Conservation (phyloP, 305 asterid genomes). For the Fraxinus nigra region DNA sequence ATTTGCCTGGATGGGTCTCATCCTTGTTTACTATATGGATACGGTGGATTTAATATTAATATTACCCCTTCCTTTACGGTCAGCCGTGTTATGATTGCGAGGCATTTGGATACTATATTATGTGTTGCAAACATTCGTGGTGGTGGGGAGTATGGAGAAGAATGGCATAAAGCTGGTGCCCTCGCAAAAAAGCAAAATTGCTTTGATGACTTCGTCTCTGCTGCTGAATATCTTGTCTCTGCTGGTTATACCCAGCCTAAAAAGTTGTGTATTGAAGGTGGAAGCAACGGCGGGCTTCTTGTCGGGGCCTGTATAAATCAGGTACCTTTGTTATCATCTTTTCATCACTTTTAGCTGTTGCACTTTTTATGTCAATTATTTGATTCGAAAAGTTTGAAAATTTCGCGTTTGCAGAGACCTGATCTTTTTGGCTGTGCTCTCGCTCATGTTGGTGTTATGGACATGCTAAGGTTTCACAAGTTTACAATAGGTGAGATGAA, state of each 20-base stretch:
- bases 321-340: slow-evolving; percentile 33
- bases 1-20: slow-evolving; percentile 61
- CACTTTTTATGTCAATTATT: neutral
- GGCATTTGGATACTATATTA: slow-evolving; percentile 57
- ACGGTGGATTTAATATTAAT: slow-evolving; percentile 65
- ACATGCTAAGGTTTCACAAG: slow-evolving; percentile 88
- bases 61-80: slow-evolving; percentile 53
- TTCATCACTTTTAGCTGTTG: neutral
- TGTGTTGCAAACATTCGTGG: slow-evolving; percentile 78
- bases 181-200: slow-evolving; percentile 67
- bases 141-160: slow-evolving; percentile 90
- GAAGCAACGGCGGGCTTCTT: slow-evolving; percentile 83
- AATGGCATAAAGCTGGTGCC: slow-evolving; percentile 74
- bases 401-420: slow-evolving; percentile 58
- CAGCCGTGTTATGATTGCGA: slow-evolving; percentile 49
- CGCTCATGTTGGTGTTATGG: slow-evolving; percentile 94
- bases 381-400: neutral
- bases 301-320: slow-evolving; percentile 80
- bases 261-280: slow-evolving; percentile 80
- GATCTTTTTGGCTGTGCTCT: slow-evolving; percentile 92
- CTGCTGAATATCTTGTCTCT: slow-evolving; percentile 60
- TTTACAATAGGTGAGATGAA: slow-evolving; percentile 68
- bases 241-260: slow-evolving; percentile 64
- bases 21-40: slow-evolving; percentile 66
- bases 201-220: slow-evolving; percentile 69